phyloP scores from a whole-genome alignment of 2,329 filamentous ascomycete species.

The Aureobasidium uvarum region DNA sequence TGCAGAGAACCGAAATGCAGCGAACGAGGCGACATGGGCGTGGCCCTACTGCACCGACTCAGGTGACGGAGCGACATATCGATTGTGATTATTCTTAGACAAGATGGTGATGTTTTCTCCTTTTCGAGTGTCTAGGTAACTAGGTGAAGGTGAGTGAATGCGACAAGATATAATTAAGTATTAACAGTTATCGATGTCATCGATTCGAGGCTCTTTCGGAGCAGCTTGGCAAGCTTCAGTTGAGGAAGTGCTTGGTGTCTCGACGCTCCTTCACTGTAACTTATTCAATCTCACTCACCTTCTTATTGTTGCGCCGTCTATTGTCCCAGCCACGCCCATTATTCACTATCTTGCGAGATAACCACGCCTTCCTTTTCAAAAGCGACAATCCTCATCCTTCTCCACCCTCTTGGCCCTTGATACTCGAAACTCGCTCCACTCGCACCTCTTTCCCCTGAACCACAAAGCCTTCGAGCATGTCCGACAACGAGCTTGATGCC shows the following conservation, averaged over 20 bases:
- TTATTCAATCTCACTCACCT: slow-evolving; percentile 1
- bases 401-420: not conserved
- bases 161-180: not conserved
- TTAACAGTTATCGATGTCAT: slow-evolving; percentile 7
- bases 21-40: slow-evolving; percentile 12
- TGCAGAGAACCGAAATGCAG: slow-evolving; percentile 10
- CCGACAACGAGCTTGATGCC: slow-evolving; percentile 73
- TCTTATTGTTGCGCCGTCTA: slow-evolving; percentile 18
- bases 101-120: not conserved
- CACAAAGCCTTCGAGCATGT: slow-evolving; percentile 58
- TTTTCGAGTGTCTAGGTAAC: not conserved
- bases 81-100: not conserved
- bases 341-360: not conserved
- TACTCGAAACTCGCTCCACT: slow-evolving; percentile 11
- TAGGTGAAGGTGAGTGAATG: not conserved
- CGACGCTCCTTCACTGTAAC: slow-evolving; percentile 1
- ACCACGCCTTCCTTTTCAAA: slow-evolving; percentile 1
- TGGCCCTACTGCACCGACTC: slow-evolving; percentile 12
- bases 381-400: slow-evolving; percentile 8
- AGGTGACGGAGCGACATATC: slow-evolving; percentile 21
- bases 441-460: slow-evolving; percentile 1
- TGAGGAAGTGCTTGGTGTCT: not conserved
- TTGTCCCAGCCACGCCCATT: slow-evolving; percentile 24
- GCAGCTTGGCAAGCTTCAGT: slow-evolving; percentile 4
- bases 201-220: slow-evolving; percentile 7